Percentiles rank a stretch among this genome's conserved stretches.
phyloP scores from a whole-genome alignment of 768 basidiomycete species.

The Agrocybe praecox region DNA sequence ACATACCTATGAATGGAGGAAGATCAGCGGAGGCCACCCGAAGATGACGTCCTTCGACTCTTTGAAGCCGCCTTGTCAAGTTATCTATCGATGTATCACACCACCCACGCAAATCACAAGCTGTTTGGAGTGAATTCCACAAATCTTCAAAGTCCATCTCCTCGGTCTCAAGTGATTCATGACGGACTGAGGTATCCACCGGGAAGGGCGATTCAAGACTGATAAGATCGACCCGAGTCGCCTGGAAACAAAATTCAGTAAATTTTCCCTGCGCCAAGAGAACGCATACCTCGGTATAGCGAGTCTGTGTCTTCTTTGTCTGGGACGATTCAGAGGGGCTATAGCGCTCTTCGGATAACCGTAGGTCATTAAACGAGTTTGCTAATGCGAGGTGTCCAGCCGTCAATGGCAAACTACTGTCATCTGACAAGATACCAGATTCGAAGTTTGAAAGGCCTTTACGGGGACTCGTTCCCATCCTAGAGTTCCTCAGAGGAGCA shows the following conservation, averaged over 20 bases:
- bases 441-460: slow-evolving; percentile 33
- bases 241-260: slow-evolving; percentile 21
- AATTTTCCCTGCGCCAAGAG: neutral
- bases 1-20: slow-evolving; percentile 62
- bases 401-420: slow-evolving; percentile 25
- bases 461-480: slow-evolving; percentile 30
- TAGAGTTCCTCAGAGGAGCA: slow-evolving; percentile 39
- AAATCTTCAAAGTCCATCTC: slow-evolving; percentile 46
- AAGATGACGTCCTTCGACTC: slow-evolving; percentile 41
- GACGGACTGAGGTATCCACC: slow-evolving; percentile 39
- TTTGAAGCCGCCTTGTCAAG: slow-evolving; percentile 56
- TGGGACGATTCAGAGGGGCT: neutral
- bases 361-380: slow-evolving; percentile 18
- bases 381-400: slow-evolving; percentile 49
- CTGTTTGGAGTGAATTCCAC: slow-evolving; percentile 57
- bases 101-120: slow-evolving; percentile 64
- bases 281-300: slow-evolving; percentile 9
- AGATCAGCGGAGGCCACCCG: slow-evolving; percentile 55
- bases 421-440: slow-evolving; percentile 33
- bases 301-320: neutral
- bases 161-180: slow-evolving; percentile 3
- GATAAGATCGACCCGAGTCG: slow-evolving; percentile 60
- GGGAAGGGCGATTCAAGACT: slow-evolving; percentile 74
- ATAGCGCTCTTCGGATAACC: neutral
- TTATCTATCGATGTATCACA: slow-evolving; percentile 57